Conservation (phyloP, 257 asterid species). For the Przewalskia tangutica region DNA sequence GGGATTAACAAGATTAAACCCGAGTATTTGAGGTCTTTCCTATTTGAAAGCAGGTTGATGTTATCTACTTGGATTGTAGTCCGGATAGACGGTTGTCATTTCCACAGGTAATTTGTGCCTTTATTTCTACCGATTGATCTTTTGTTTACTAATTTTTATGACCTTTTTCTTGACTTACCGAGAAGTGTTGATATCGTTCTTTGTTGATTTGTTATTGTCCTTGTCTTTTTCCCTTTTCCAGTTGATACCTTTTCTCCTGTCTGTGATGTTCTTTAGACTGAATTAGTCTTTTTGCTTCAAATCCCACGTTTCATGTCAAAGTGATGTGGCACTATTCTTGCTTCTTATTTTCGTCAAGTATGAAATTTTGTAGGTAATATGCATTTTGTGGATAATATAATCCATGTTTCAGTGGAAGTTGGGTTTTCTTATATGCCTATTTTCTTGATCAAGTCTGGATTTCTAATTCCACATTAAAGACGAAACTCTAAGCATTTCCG, state of each 20-base stretch:
- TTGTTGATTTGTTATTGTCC: neutral
- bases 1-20: conserved; percentile 43
- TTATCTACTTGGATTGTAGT: conserved; percentile 68
- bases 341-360: neutral
- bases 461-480: neutral
- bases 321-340: neutral
- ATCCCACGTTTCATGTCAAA: neutral
- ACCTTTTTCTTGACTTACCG: neutral
- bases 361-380: neutral
- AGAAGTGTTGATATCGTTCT: neutral
- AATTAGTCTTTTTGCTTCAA: neutral
- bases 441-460: neutral
- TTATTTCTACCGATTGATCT: neutral
- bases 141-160: neutral
- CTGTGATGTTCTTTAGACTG: neutral
- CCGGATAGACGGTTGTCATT: conserved; percentile 90
- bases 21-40: conserved; percentile 57
- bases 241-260: neutral
- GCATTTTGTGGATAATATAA: neutral
- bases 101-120: conserved; percentile 53
- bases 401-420: neutral
- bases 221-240: neutral
- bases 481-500: neutral
- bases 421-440: neutral
- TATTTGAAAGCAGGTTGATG: conserved; percentile 45